A percentile compares a stretch with the other conserved stretches of the same genome.
Evolutionary conservation across 306 rosid species (phyloP).

Genomic region (cucumber (Cucumis sativus)): Cucumber_9930_V3 NC_026660.2:22699501-22700000

Average conservation of each 20-base stretch:
- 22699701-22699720: neutral
- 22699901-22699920: too few species aligned
- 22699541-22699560: neutral
- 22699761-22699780: neutral
- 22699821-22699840: too few species aligned
- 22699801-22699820: too few species aligned
- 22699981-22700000: too few species aligned
- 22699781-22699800: too few species aligned
- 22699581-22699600: neutral
- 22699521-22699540: neutral
- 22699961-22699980: too few species aligned
- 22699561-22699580: neutral
- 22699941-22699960: too few species aligned
- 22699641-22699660: conserved; percentile 12
- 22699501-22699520: conserved; percentile 16
- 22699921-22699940: too few species aligned
- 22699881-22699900: too few species aligned
- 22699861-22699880: too few species aligned
- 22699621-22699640: conserved; percentile 19
- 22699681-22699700: conserved; percentile 8
- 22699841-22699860: too few species aligned
- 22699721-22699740: neutral
- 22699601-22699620: conserved; percentile 20
- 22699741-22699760: neutral
- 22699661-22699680: conserved; percentile 7